phyloP scores from a whole-genome alignment of 345 rosid species.

The Rhodamnia argentea region DNA sequence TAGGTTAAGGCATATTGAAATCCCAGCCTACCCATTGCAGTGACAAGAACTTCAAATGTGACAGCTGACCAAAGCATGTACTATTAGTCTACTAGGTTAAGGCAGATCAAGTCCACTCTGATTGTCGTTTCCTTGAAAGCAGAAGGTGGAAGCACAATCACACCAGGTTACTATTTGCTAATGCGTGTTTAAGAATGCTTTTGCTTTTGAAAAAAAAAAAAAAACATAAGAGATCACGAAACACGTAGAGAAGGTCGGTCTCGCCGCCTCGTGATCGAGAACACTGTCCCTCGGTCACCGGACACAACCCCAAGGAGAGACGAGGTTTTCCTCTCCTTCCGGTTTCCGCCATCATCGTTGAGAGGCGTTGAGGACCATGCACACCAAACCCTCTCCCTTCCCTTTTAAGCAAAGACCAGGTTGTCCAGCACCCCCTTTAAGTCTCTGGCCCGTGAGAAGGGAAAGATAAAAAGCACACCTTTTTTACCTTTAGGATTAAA shows the following conservation, averaged over 20 bases:
- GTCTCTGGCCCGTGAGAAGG: background rate
- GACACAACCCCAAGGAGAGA: background rate
- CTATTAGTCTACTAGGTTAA: background rate
- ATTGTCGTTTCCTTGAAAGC: background rate
- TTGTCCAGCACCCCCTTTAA: background rate
- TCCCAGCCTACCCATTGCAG: background rate
- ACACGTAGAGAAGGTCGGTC: background rate
- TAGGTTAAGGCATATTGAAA: background rate
- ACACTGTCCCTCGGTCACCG: background rate
- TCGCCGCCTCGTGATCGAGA: background rate
- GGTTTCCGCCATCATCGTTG: background rate
- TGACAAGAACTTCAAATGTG: background rate
- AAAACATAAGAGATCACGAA: background rate
- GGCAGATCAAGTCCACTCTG: background rate
- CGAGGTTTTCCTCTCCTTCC: background rate
- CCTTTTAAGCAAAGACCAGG: slow-evolving; percentile 6
- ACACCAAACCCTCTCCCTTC: background rate
- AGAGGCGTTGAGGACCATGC: background rate
- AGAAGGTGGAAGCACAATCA: background rate
- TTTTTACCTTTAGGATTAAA: background rate
- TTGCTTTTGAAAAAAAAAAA: too few species aligned
- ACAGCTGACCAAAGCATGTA: background rate
- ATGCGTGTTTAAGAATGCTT: background rate
- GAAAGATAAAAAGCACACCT: background rate
- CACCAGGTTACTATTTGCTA: background rate